Conservation (phyloP, 1,284 basidiomycete genomes). For the Singerocomus inundabilis region DNA sequence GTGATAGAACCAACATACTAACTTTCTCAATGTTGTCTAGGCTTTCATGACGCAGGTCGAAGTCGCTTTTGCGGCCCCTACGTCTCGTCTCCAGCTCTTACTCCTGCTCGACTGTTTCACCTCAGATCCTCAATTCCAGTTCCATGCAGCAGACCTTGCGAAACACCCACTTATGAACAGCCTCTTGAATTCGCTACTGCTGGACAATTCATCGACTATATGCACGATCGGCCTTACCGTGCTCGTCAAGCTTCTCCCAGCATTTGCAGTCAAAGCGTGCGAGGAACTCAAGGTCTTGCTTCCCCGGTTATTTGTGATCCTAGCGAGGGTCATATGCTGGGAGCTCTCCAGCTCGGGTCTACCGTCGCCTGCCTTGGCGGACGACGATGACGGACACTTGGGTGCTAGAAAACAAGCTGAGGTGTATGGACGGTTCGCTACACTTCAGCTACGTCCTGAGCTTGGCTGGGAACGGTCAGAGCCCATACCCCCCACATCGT, state of each 20-base stretch:
- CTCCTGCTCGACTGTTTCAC: slow-evolving; percentile 60
- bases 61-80: slow-evolving; percentile 54
- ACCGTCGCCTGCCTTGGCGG: slow-evolving; percentile 30
- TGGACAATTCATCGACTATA: slow-evolving; percentile 71
- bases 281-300: slow-evolving; percentile 54
- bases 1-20: slow-evolving; percentile 12
- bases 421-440: slow-evolving; percentile 20
- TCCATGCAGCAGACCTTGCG: slow-evolving; percentile 52
- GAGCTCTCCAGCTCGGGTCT: slow-evolving; percentile 40
- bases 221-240: slow-evolving; percentile 62
- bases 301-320: slow-evolving; percentile 60
- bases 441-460: slow-evolving; percentile 48
- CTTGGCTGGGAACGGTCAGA: slow-evolving; percentile 66
- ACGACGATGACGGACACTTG: slow-evolving; percentile 36
- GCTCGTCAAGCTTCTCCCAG: slow-evolving; percentile 69
- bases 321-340: slow-evolving; percentile 72
- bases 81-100: slow-evolving; percentile 65
- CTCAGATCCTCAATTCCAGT: slow-evolving; percentile 51
- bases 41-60: slow-evolving; percentile 66
- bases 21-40: slow-evolving; percentile 36
- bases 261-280: slow-evolving; percentile 63
- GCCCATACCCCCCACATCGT: slow-evolving; percentile 50
- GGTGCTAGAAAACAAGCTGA: slow-evolving; percentile 36
- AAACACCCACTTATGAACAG: slow-evolving; percentile 60
- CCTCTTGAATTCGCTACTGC: slow-evolving; percentile 59